phyloP scores from a whole-genome alignment of 2,329 filamentous ascomycete species.

The Magnaporthiopsis rhizophila region DNA sequence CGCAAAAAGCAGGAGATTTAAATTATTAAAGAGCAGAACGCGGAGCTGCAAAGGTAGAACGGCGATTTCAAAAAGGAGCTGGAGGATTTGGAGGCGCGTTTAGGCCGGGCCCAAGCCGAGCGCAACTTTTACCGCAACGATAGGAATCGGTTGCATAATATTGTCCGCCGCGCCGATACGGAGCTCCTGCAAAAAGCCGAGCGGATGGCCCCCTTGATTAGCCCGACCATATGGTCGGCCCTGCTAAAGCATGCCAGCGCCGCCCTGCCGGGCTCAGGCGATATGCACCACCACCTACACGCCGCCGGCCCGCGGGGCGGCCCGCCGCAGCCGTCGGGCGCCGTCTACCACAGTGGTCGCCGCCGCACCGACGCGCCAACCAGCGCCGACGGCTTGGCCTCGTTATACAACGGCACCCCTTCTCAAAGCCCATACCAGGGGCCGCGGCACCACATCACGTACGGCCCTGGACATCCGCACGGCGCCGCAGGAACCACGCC shows the following conservation, averaged over 20 bases:
- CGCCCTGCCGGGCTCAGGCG: slow-evolving; percentile 7
- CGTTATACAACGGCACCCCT: slow-evolving; percentile 15
- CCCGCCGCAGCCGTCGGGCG: slow-evolving; percentile 13
- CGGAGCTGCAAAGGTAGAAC: slow-evolving; percentile 59
- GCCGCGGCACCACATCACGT: slow-evolving; percentile 31
- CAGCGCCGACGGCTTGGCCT: slow-evolving; percentile 20
- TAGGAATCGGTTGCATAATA: slow-evolving; percentile 59
- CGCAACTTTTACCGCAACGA: slow-evolving; percentile 67
- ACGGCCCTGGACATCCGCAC: slow-evolving; percentile 25
- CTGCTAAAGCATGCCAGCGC: slow-evolving; percentile 13
- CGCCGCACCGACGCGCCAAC: slow-evolving; percentile 26
- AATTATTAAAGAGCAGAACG: slow-evolving; percentile 58
- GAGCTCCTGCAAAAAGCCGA: slow-evolving; percentile 44
- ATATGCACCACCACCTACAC: slow-evolving; percentile 15
- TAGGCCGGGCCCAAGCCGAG: slow-evolving; percentile 29
- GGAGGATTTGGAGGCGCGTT: slow-evolving; percentile 35
- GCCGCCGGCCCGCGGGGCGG: slow-evolving; percentile 20
- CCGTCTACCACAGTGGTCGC: slow-evolving; percentile 15
- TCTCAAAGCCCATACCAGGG: slow-evolving; percentile 31
- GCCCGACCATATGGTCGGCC: slow-evolving; percentile 9
- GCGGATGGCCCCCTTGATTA: slow-evolving; percentile 41
- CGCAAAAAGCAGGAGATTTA: slow-evolving; percentile 60
- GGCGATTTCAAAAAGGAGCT: slow-evolving; percentile 48
- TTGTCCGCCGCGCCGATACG: slow-evolving; percentile 53
- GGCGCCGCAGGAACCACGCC: slow-evolving; percentile 27